phyloP scores from a whole-genome alignment of 306 rosid species.

The Trichosanthes cucumerina region DNA sequence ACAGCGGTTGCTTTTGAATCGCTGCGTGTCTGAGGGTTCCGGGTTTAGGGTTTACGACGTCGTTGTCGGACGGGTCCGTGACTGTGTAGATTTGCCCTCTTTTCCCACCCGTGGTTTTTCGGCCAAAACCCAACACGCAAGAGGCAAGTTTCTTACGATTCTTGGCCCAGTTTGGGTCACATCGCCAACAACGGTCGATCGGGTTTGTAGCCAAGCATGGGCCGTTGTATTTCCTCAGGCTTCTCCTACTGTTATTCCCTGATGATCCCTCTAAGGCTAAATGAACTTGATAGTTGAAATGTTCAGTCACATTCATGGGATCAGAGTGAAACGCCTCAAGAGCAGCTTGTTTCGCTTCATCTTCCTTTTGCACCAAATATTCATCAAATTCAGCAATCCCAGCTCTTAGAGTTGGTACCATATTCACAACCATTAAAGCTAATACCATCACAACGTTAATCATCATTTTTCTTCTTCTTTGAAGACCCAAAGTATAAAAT shows the following conservation, averaged over 20 bases:
- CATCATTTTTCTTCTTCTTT: not conserved
- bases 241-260: conserved; percentile 41
- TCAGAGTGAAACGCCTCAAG: conserved; percentile 34
- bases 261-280: conserved; percentile 19
- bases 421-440: conserved; percentile 27
- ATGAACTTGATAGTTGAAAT: conserved; percentile 33
- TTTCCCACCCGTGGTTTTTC: conserved; percentile 47
- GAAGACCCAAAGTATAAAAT: not conserved
- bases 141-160: conserved; percentile 39
- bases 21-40: conserved; percentile 60
- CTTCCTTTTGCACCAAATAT: conserved; percentile 16
- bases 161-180: conserved; percentile 39
- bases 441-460: conserved; percentile 19
- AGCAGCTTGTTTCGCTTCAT: conserved; percentile 28
- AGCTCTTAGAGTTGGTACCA: conserved; percentile 45
- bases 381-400: conserved; percentile 35
- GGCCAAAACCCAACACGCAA: conserved; percentile 65
- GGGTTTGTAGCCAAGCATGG: conserved; percentile 62
- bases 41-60: conserved; percentile 28
- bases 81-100: conserved; percentile 37
- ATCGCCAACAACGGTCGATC: conserved; percentile 86
- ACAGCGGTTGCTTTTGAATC: conserved; percentile 42
- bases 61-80: conserved; percentile 43
- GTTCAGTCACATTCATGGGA: conserved; percentile 33
- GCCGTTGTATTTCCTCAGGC: conserved; percentile 9